Evolutionary conservation across 768 basidiomycete species (phyloP).

Genomic region (Paxillus ammoniavirescens): DNA sequence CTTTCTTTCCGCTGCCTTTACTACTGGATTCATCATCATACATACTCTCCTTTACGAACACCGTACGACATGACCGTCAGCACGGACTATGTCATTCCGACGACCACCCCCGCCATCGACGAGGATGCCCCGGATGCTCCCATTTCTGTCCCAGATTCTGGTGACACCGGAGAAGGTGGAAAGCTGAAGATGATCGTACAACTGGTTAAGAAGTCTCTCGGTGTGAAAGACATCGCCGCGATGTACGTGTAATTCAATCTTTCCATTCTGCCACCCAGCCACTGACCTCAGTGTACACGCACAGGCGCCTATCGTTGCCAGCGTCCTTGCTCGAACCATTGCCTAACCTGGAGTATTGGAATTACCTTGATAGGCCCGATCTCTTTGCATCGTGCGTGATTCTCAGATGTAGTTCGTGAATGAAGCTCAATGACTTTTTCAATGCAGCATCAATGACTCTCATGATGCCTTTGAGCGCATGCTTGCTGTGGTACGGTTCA

Average conservation of each 20-base stretch:
- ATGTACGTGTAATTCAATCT: conserved; percentile 55
- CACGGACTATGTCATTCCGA: conserved; percentile 10
- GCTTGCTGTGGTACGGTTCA: conserved; percentile 86
- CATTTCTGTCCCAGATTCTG: conserved; percentile 67
- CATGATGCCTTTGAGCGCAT: conserved; percentile 92
- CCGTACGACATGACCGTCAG: conserved; percentile 18
- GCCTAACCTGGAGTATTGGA: conserved; percentile 97
- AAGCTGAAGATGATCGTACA: conserved; percentile 93
- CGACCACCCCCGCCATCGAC: conserved; percentile 27
- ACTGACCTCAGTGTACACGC: conserved; percentile 12
- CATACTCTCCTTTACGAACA: not conserved
- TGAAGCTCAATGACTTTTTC: conserved; percentile 4
- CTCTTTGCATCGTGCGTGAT: conserved; percentile 81
- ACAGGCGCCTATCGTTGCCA: conserved; percentile 87
- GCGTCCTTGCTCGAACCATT: conserved; percentile 92
- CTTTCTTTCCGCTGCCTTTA: not conserved
- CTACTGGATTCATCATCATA: not conserved
- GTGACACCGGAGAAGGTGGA: conserved; percentile 79
- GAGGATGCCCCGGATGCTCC: conserved; percentile 54
- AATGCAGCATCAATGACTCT: conserved; percentile 82
- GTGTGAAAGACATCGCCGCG: conserved; percentile 92
- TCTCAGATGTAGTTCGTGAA: not conserved
- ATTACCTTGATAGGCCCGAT: conserved; percentile 89
- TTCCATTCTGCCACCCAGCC: conserved; percentile 7
- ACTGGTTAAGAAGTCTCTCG: conserved; percentile 86